Conservation (phyloP, 2,329 filamentous ascomycete genomes). For the Sporothrix phasma region DNA sequence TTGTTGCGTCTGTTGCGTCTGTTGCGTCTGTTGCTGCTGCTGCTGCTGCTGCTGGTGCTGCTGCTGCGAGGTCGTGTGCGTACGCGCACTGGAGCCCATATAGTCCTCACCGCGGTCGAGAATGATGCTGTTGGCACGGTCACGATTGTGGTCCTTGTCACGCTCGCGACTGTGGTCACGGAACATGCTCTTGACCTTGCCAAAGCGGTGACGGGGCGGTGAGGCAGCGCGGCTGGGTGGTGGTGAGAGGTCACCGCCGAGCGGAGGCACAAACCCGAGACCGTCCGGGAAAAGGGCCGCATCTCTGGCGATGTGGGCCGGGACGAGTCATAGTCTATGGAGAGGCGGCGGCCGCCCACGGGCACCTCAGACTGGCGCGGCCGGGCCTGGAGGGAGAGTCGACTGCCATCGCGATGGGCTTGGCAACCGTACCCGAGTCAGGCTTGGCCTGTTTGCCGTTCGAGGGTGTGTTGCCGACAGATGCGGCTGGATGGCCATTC, state of each 20-base stretch:
- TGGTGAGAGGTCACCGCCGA: conserved; percentile 54
- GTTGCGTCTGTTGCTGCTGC: conserved; percentile 10
- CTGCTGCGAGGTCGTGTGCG: not conserved
- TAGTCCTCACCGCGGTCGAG: not conserved
- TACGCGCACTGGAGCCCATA: not conserved
- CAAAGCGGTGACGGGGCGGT: conserved; percentile 50
- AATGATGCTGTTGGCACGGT: not conserved
- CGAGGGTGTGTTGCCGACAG: not conserved
- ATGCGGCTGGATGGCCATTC: not conserved
- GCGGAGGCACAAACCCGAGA: conserved; percentile 42
- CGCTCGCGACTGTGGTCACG: conserved; percentile 38
- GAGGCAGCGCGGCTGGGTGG: conserved; percentile 53
- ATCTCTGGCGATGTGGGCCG: conserved; percentile 43
- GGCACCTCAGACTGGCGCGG: conserved; percentile 41
- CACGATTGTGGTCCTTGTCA: not conserved
- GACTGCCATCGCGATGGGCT: not conserved
- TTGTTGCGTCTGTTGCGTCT: not conserved
- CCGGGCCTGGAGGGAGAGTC: conserved; percentile 20
- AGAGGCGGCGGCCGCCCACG: conserved; percentile 28
- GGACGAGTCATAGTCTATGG: conserved; percentile 37
- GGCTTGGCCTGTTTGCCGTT: not conserved
- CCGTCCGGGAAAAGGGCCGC: conserved; percentile 33
- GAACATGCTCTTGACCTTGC: conserved; percentile 46
- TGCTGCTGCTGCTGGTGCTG: conserved; percentile 12
- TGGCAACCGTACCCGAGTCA: not conserved